Conservation (phyloP, 805 yeast genomes). For the Suhomyces vadensis region DNA sequence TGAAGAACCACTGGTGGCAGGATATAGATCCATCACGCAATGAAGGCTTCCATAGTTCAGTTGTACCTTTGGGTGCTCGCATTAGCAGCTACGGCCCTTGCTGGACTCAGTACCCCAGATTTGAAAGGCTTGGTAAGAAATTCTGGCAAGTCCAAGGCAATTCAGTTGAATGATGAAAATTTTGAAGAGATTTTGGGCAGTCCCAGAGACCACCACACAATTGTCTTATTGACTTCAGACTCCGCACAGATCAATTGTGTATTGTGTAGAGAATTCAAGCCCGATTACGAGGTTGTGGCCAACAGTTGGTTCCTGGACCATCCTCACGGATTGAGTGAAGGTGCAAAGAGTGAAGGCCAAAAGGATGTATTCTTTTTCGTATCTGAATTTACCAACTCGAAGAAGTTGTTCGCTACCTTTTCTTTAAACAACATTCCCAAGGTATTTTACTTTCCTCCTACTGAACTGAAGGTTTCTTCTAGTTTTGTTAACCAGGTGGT, state of each 20-base stretch:
- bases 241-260: conserved; percentile 73
- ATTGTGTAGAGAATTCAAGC: conserved; percentile 69
- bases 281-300: conserved; percentile 62
- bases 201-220: conserved; percentile 67
- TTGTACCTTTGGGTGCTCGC: conserved; percentile 13
- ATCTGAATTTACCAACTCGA: conserved; percentile 68
- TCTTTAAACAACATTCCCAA: conserved; percentile 77
- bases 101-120: conserved; percentile 26
- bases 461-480: conserved; percentile 33
- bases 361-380: conserved; percentile 60
- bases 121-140: conserved; percentile 20
- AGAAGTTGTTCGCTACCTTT: conserved; percentile 52
- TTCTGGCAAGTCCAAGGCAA: conserved; percentile 19
- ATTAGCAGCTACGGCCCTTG: conserved; percentile 17
- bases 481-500: conserved; percentile 27
- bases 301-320: conserved; percentile 55
- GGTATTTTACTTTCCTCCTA: conserved; percentile 60
- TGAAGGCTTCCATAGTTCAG: conserved; percentile 4
- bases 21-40: neutral
- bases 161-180: conserved; percentile 52
- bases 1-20: neutral
- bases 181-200: conserved; percentile 58
- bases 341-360: conserved; percentile 17
- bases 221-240: conserved; percentile 71
- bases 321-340: conserved; percentile 44